These are phyloP conservation scores for Trametes polyzona DNA, from an alignment of 1,284 basidiomycete species.

Conservation along the genomic window DNA sequence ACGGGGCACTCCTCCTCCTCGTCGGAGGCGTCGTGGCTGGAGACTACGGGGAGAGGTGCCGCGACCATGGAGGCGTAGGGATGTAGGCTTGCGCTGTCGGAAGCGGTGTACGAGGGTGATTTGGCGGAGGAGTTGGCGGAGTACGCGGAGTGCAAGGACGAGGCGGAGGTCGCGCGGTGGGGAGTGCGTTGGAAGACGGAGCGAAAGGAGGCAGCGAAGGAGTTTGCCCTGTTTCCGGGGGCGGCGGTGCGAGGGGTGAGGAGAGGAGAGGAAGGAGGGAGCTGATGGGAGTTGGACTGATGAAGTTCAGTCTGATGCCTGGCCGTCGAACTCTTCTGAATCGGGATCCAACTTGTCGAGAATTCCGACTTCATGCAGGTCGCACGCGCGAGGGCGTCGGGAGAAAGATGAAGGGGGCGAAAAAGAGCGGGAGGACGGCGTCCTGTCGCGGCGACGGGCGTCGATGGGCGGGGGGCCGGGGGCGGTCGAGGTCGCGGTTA, in stretches of 20 bases:
- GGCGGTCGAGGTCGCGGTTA: constrained; percentile 6
- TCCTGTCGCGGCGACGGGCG: neutral
- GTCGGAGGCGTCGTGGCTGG: constrained; percentile 61
- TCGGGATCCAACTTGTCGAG: constrained; percentile 30
- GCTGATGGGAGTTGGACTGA: constrained; percentile 37
- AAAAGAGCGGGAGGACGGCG: constrained; percentile 13
- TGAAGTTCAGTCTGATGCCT: constrained; percentile 33
- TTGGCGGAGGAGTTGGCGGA: constrained; percentile 35
- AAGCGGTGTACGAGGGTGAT: constrained; percentile 24
- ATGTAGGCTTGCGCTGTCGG: constrained; percentile 38
- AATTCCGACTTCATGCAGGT: constrained; percentile 32
- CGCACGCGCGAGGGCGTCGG: constrained; percentile 17
- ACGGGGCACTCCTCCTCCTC: constrained; percentile 89
- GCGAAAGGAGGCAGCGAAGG: constrained; percentile 41
- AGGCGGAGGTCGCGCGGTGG: constrained; percentile 38
- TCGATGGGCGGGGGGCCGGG: constrained; percentile 1
- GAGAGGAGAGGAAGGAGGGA: constrained; percentile 47
- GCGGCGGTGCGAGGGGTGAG: constrained; percentile 39
- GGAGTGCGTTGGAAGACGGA: constrained; percentile 42
- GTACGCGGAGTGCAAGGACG: constrained; percentile 43
- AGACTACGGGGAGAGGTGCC: constrained; percentile 69
- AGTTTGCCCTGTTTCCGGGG: constrained; percentile 37
- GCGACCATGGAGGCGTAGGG: constrained; percentile 60
- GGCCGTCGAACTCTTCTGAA: constrained; percentile 31
- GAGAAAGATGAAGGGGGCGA: constrained; percentile 11